A percentile compares a stretch with the other conserved stretches of the same genome.
Conservation (phyloP, 2,329 filamentous ascomycete species). For the Xylaria sp. region DNA sequence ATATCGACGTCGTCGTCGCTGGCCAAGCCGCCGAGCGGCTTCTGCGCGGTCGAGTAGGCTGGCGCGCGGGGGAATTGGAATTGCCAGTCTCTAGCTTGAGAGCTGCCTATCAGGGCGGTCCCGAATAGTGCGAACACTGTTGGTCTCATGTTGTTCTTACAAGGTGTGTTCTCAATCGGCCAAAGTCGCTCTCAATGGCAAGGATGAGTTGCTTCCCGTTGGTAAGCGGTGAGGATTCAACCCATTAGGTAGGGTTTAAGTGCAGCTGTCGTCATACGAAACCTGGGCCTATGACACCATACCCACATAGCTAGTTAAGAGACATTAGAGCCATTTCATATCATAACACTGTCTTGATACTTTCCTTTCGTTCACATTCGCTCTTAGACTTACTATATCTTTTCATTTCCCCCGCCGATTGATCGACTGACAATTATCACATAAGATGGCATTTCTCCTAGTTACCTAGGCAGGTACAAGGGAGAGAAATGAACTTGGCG, state of each 20-base stretch:
- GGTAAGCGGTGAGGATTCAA: neutral
- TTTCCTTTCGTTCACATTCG: neutral
- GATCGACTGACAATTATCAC: neutral
- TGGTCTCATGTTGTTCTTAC: constrained; percentile 15
- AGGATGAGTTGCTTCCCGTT: neutral
- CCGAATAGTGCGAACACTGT: neutral
- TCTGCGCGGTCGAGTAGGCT: constrained; percentile 32
- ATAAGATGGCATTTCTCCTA: neutral
- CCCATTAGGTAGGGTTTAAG: constrained; percentile 1
- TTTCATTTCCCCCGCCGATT: neutral
- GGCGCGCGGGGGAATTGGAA: constrained; percentile 43
- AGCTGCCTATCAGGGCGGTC: constrained; percentile 25
- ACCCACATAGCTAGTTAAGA: neutral
- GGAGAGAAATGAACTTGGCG: neutral
- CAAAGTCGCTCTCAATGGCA: neutral
- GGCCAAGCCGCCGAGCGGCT: constrained; percentile 29
- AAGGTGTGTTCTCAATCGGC: neutral
- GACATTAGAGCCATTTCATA: neutral
- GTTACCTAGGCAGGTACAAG: neutral
- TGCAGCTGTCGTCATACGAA: neutral
- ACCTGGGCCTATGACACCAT: neutral
- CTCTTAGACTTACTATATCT: neutral
- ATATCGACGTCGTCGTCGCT: constrained; percentile 54
- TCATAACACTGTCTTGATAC: neutral
- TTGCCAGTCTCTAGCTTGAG: constrained; percentile 37